A percentile compares a stretch with the other conserved stretches of the same genome.
Conservation (phyloP, 495 filamentous ascomycete species). For the Penicillium macrosclerotiorum region DNA sequence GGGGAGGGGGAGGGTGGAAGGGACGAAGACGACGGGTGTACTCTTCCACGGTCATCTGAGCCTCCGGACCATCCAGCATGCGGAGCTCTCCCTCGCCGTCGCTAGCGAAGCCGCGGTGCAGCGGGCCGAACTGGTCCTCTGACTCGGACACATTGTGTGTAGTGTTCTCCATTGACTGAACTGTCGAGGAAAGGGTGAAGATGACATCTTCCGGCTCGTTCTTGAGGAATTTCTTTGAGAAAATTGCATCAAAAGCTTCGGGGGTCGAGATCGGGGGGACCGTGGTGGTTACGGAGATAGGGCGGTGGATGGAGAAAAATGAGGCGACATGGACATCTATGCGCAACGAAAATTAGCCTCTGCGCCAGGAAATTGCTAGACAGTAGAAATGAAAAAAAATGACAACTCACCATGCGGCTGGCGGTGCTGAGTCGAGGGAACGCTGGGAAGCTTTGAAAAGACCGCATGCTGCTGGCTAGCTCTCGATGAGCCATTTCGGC, state of each 20-base stretch:
- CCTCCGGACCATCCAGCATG: slow-evolving; percentile 39
- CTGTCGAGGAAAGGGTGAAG: slow-evolving; percentile 70
- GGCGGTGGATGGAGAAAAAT: slow-evolving; percentile 95
- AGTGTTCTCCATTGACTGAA: slow-evolving; percentile 67
- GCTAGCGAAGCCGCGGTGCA: slow-evolving; percentile 43
- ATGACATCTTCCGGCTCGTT: slow-evolving; percentile 65
- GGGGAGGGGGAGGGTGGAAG: slow-evolving; percentile 75
- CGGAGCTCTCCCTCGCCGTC: slow-evolving; percentile 50
- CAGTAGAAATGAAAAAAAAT: not conserved
- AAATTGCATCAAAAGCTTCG: slow-evolving; percentile 78
- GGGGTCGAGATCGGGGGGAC: slow-evolving; percentile 69
- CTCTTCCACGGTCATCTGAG: slow-evolving; percentile 50
- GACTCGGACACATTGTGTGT: slow-evolving; percentile 44
- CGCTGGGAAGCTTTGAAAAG: slow-evolving; percentile 67
- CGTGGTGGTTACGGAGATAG: slow-evolving; percentile 80
- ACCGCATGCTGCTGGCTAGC: slow-evolving; percentile 38
- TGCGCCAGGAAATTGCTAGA: no score
- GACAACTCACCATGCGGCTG: slow-evolving; percentile 63
- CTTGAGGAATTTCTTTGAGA: slow-evolving; percentile 53
- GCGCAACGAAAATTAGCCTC: not conserved
- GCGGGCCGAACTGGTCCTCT: slow-evolving; percentile 48
- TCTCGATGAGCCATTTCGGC: slow-evolving; percentile 36
- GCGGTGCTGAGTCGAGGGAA: slow-evolving; percentile 79
- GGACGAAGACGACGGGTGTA: slow-evolving; percentile 63
- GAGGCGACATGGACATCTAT: slow-evolving; percentile 81